Evolutionary conservation across 441 rosid genomes (phyloP), one percentile per base, ranked within the genome.

Genomic region (Pelargonium cotyledonis): DNA sequence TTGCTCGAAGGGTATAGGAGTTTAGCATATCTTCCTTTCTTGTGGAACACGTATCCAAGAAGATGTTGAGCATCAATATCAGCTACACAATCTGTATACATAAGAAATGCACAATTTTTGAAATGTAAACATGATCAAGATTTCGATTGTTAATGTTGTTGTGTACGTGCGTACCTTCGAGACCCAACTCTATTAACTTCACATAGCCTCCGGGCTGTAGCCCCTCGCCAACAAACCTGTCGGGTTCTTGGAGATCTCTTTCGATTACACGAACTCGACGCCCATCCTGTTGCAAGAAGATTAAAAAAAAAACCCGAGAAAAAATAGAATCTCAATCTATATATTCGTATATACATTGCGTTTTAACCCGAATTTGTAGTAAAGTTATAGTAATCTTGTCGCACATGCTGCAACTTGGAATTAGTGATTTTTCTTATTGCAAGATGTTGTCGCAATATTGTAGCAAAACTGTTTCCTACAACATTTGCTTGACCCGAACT

Each of bases 11-110:
- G 71, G 51, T 73, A 67, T 10, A 68, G 49, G 23, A 67, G 35
- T 4, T 49, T 41, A 2, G 67, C 46, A 41, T 63, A 44, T 57
- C 63, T 73, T 16, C 68, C 71, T 18, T 67, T 66, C 55, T 62
- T 73, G 66, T 43, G 63, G 47, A 73, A 44, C 38, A 66, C 76
- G 40, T 67, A 73, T 1, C 76, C 76, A 55, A 18, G 23, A 40
- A 73, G 26, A 6, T 49, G 35, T 19, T 73, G 71, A 0, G 76
- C 71, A 49, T 73, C 68, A 18, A 65, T 65, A 1, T 18, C 53
- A 6, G 15, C 26, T 18, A 65, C 26, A 18, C 55, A 65, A 44
- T 65, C 68, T 65, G 55, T 23, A 21, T 8, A 21, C 23, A 2
- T 12, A 1, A 14, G 18, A 14, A 14, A 55, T 55, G 46, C 11